phyloP scores from a whole-genome alignment of 805 yeast species.

The Metschnikowia lachancei region DNA sequence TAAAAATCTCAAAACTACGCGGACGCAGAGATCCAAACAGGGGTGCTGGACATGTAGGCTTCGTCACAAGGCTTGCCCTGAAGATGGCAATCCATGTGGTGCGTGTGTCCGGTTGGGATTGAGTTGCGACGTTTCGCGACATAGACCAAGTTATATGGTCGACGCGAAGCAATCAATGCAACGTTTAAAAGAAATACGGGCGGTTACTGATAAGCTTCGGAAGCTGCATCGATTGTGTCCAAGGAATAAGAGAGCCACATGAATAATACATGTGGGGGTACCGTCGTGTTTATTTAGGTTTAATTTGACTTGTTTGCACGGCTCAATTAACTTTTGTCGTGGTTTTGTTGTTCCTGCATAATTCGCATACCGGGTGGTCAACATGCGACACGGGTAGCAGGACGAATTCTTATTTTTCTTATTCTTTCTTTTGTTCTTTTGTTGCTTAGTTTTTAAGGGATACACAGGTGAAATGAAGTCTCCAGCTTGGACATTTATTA shows the following conservation, averaged over 20 bases:
- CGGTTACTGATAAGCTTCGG: conserved; percentile 10
- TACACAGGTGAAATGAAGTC: conserved; percentile 14
- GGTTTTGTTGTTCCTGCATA: conserved; percentile 3
- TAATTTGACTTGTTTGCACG: too few species aligned
- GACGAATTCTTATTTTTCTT: too few species aligned
- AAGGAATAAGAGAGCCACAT: background rate
- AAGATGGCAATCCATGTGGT: conserved; percentile 16
- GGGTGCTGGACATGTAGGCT: conserved; percentile 24
- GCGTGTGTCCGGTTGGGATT: conserved; percentile 17
- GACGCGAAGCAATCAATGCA: conserved; percentile 5
- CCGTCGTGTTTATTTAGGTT: too few species aligned
- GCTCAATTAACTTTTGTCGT: too few species aligned
- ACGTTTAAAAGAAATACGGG: conserved; percentile 10
- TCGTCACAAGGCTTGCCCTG: conserved; percentile 23
- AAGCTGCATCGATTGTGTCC: conserved; percentile 1
- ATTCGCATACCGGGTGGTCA: conserved; percentile 1
- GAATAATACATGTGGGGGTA: background rate
- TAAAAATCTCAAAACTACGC: background rate
- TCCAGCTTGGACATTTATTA: conserved; percentile 18
- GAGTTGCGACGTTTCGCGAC: conserved; percentile 15
- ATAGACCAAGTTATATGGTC: conserved; percentile 18
- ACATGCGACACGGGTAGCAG: conserved; percentile 7
- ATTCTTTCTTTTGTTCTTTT: background rate
- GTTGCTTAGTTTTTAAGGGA: background rate
- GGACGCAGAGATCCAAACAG: conserved; percentile 11